A percentile compares a stretch with the other conserved stretches of the same genome.
Conservation (phyloP, 805 yeast species). For the Spathaspora passalidarum region DNA sequence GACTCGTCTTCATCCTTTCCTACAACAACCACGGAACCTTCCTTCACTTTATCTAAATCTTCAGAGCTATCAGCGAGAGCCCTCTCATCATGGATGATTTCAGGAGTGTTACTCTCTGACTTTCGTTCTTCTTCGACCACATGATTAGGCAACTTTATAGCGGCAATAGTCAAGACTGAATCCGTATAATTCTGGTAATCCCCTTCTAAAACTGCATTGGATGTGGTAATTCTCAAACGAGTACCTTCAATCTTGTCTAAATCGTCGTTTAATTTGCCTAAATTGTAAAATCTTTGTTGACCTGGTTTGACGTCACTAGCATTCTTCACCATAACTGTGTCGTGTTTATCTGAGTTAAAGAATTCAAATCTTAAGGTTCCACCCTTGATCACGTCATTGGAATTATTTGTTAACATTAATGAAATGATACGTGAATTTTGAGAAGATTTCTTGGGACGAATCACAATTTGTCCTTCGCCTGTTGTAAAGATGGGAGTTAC, state of each 20-base stretch:
- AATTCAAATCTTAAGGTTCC: slow-evolving; percentile 30
- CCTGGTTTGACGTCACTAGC: slow-evolving; percentile 23
- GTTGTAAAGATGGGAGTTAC: background rate
- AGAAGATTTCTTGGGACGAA: slow-evolving; percentile 16
- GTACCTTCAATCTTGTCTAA: slow-evolving; percentile 15
- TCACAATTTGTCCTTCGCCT: slow-evolving; percentile 6
- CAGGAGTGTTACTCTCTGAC: background rate
- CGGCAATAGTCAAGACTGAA: slow-evolving; percentile 1
- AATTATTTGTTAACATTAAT: slow-evolving; percentile 21
- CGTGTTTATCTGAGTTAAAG: slow-evolving; percentile 7
- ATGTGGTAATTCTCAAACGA: slow-evolving; percentile 17
- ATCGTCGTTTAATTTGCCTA: slow-evolving; percentile 16
- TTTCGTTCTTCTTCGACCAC: background rate
- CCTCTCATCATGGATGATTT: background rate
- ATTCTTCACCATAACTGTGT: slow-evolving; percentile 19
- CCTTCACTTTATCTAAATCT: background rate
- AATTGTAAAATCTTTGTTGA: slow-evolving; percentile 25
- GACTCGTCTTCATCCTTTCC: background rate
- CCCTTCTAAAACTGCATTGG: slow-evolving; percentile 13
- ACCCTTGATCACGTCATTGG: slow-evolving; percentile 20
- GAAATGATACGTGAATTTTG: slow-evolving; percentile 19
- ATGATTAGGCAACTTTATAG: background rate
- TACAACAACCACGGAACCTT: background rate
- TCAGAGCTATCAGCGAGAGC: background rate
- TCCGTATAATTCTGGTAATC: slow-evolving; percentile 4